Evolutionary conservation across 2,329 filamentous ascomycete species (phyloP), one percentile per base, ranked within the genome.

Genomic region (Venturia effusa): DNA sequence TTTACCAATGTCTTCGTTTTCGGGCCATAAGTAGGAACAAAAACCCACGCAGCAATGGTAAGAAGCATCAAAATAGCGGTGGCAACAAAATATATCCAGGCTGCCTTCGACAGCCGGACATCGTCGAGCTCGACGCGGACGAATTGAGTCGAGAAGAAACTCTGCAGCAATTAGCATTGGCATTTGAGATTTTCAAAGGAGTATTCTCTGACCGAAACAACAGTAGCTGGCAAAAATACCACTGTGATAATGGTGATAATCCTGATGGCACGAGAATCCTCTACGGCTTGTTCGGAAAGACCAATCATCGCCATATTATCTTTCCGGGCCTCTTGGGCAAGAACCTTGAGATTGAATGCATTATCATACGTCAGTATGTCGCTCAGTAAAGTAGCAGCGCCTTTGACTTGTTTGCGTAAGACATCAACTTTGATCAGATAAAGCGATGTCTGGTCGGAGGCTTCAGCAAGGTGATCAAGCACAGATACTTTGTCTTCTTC

Each of bases 221-320:
- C 22, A 55, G 22, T 55, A 32, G 68, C 66, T 1, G 69, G 68
- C 10, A 70, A 61, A 37, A 68, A 70, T 19, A 69, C 60, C 2
- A 69, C 57, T 13, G 67, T 70, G 22, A 70, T 66, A 19, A 69
- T 61, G 5, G 69, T 70, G 1, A 70, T 60, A 1, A 70, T 65
- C 32, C 68, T 70, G 13, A 70, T 66, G 4, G 67, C 67, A 5
- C 64, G 66, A 15, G 67, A 67, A 62, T 69, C 69, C n/a, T 64
- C 62, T 4, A 66, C 68, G 24, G 62, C 64, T 62, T 69, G 69
- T 37, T 67, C 66, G 4, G 67, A 67, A 0, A 70, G 61, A 4
- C 51, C 41, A 3, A 64, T 60, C 62, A 69, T 68, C 1, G 30
- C 61, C 3, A 43, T 4, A 48, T 68, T 69, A 32, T 70, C 68